Evolutionary conservation across 352 stramenopile genomes (phyloP).

Genomic region (Phytophthora hibernalis): DNA sequence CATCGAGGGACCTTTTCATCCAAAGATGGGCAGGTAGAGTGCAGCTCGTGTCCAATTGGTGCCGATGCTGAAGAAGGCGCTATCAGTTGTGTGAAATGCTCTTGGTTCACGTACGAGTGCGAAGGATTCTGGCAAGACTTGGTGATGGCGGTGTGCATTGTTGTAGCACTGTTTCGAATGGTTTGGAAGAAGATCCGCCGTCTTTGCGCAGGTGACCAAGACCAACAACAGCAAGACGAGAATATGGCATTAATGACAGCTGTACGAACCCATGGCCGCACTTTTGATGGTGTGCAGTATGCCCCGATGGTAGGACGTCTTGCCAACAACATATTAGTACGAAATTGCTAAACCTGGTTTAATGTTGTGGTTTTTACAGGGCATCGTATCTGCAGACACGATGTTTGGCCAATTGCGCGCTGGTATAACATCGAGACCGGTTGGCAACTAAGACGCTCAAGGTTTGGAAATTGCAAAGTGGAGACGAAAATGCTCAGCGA

Average conservation of each 20-base stretch:
- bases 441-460: background rate
- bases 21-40: conserved; percentile 45
- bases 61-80: conserved; percentile 44
- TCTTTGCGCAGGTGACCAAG: conserved; percentile 38
- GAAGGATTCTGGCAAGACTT: conserved; percentile 69
- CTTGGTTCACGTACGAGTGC: conserved; percentile 60
- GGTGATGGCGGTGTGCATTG: conserved; percentile 33
- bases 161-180: conserved; percentile 19
- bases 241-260: conserved; percentile 52
- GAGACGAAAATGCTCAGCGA: background rate
- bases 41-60: conserved; percentile 45
- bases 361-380: conserved; percentile 31
- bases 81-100: conserved; percentile 50
- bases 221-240: conserved; percentile 47
- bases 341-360: conserved; percentile 11
- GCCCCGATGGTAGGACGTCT: conserved; percentile 49
- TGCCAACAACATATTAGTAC: background rate
- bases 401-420: conserved; percentile 22
- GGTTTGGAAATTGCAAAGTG: background rate
- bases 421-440: conserved; percentile 3
- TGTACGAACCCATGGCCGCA: conserved; percentile 59
- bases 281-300: conserved; percentile 41
- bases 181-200: conserved; percentile 43
- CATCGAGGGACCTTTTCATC: conserved; percentile 46
- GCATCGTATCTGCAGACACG: conserved; percentile 40